phyloP scores from a whole-genome alignment of 139 green algal species.

The Yamagishiella unicocca region DNA sequence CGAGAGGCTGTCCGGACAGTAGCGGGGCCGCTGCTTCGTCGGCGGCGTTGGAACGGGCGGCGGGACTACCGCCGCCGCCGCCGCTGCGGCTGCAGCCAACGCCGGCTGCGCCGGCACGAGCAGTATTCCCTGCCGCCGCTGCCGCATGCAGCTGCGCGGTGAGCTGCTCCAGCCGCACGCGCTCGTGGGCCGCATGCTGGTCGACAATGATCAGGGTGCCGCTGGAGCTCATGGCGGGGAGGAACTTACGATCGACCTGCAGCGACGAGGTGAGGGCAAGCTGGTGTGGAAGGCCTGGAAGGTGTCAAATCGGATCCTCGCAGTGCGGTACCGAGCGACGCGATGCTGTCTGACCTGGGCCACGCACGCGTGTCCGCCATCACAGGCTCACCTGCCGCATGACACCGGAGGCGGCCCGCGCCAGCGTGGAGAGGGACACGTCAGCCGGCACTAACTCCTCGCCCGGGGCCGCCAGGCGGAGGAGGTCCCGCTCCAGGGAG shows the following conservation, averaged over 20 bases:
- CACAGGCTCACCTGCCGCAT: conserved; percentile 15
- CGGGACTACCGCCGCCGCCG: not conserved
- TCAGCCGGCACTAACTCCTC: conserved; percentile 1
- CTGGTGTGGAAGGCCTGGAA: too few relatives aligned
- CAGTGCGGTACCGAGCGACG: too few relatives aligned
- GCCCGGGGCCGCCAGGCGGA: not conserved
- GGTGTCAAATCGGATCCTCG: too few relatives aligned
- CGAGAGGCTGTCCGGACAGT: not conserved
- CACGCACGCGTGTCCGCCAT: too few relatives aligned
- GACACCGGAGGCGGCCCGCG: not conserved
- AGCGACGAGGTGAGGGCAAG: too few relatives aligned
- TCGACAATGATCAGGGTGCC: conserved; percentile 74
- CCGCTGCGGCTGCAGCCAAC: not conserved
- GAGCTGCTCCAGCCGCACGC: conserved; percentile 51
- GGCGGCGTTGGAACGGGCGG: not conserved
- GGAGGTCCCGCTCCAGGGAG: conserved; percentile 16
- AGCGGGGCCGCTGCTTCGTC: not conserved
- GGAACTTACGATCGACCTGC: conserved; percentile 76
- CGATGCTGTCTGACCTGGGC: too few relatives aligned
- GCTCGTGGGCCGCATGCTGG: conserved; percentile 81
- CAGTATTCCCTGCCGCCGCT: not conserved
- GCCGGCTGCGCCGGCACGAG: not conserved
- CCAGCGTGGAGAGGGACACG: not conserved
- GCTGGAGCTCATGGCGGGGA: conserved; percentile 50
- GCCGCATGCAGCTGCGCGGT: not conserved